Evolutionary conservation across 2,329 filamentous ascomycete species (phyloP).

Genomic region (Paramyrothecium roridum): DNA sequence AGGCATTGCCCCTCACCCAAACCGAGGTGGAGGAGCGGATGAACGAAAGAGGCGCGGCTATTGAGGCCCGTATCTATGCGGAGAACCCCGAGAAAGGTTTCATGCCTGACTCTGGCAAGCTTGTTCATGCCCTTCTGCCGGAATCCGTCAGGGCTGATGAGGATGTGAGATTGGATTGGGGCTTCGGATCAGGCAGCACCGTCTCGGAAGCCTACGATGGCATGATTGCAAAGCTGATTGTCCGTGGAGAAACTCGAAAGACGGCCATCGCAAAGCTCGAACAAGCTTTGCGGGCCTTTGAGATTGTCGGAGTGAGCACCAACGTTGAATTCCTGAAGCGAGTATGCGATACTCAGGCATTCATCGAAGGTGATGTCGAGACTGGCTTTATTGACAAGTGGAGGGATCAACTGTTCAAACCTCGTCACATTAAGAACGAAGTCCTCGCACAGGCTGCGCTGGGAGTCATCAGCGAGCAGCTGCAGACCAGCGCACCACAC

Average conservation of each 20-base stretch:
- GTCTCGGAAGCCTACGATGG: slow-evolving; percentile 95
- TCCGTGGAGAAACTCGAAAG: slow-evolving; percentile 73
- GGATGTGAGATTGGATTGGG: slow-evolving; percentile 86
- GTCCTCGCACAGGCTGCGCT: slow-evolving; percentile 85
- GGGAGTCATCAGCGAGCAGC: slow-evolving; percentile 59
- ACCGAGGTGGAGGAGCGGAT: slow-evolving; percentile 72
- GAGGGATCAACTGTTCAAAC: slow-evolving; percentile 71
- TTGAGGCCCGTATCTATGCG: slow-evolving; percentile 95
- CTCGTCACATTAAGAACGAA: slow-evolving; percentile 61
- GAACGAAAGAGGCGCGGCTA: slow-evolving; percentile 73
- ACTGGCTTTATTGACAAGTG: slow-evolving; percentile 96
- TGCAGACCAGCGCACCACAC: slow-evolving; percentile 36
- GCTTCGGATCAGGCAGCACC: slow-evolving; percentile 86
- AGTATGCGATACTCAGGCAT: slow-evolving; percentile 76
- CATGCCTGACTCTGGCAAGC: slow-evolving; percentile 85
- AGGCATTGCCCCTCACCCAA: slow-evolving; percentile 54
- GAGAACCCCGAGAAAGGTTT: slow-evolving; percentile 92
- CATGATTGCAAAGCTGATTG: slow-evolving; percentile 98
- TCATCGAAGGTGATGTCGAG: slow-evolving; percentile 84
- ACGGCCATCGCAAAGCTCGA: slow-evolving; percentile 81
- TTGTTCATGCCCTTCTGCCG: slow-evolving; percentile 80
- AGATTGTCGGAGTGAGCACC: slow-evolving; percentile 88
- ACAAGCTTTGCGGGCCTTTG: slow-evolving; percentile 79
- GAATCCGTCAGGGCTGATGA: slow-evolving; percentile 54
- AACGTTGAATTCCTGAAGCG: slow-evolving; percentile 97